Percentiles rank a stretch among this genome's conserved stretches.
These are phyloP conservation scores for Calophaca sinica DNA, from an alignment of 306 rosid species.

Conservation along the genomic window DNA sequence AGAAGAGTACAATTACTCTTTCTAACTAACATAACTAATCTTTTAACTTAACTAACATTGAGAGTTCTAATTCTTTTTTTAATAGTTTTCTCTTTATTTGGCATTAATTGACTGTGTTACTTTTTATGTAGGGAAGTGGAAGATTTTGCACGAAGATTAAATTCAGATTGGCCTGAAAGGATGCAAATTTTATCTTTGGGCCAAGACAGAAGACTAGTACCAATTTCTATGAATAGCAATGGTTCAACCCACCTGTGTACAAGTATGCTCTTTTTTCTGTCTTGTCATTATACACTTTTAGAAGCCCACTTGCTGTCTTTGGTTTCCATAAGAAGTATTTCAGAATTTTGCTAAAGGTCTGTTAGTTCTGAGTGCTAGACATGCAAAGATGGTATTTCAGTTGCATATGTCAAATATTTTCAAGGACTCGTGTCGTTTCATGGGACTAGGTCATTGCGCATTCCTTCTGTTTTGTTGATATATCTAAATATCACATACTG, in stretches of 20 bases:
- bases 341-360: not conserved
- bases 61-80: too few relatives aligned
- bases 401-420: slow-evolving; percentile 2
- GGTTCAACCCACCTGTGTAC: slow-evolving; percentile 62
- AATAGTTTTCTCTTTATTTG: not conserved
- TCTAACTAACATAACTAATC: too few relatives aligned
- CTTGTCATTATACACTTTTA: not conserved
- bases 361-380: not conserved
- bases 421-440: not conserved
- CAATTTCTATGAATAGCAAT: slow-evolving; percentile 68
- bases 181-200: slow-evolving; percentile 81
- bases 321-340: slow-evolving; percentile 31
- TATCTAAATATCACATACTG: not conserved
- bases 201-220: slow-evolving; percentile 74
- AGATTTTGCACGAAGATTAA: slow-evolving; percentile 87
- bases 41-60: too few relatives aligned
- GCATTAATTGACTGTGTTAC: not conserved
- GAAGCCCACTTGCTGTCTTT: not conserved
- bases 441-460: not conserved
- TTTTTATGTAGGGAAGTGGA: slow-evolving; percentile 78
- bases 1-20: too few relatives aligned
- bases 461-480: too few relatives aligned
- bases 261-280: slow-evolving; percentile 51
- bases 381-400: not conserved
- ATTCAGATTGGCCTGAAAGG: slow-evolving; percentile 93